phyloP scores from a whole-genome alignment of 495 filamentous ascomycete genomes.

The Annulohypoxylon maeteangense region DNA sequence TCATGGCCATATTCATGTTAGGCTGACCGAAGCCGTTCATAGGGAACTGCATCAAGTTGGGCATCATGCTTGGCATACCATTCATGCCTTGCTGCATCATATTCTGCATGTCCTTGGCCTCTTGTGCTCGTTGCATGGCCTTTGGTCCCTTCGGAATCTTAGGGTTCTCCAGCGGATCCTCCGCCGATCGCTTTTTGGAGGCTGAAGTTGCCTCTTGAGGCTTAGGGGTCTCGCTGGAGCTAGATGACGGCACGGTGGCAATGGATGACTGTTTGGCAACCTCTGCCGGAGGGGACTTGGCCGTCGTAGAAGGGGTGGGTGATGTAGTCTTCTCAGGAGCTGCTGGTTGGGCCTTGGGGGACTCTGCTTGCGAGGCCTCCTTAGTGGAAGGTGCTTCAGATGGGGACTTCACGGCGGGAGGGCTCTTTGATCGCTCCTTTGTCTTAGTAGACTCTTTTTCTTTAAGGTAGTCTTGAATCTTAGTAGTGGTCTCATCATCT shows the following conservation, averaged over 20 bases:
- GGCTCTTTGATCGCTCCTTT: constrained; percentile 55
- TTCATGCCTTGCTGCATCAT: constrained; percentile 52
- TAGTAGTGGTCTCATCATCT: constrained; percentile 79
- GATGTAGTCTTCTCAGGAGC: constrained; percentile 50
- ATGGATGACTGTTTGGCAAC: constrained; percentile 34
- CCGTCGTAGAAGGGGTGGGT: constrained; percentile 44
- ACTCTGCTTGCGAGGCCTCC: constrained; percentile 32
- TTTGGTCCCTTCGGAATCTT: constrained; percentile 70
- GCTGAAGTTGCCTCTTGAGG: constrained; percentile 44
- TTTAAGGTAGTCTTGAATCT: constrained; percentile 81
- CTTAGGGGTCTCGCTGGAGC: constrained; percentile 53
- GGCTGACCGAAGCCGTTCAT: constrained; percentile 54
- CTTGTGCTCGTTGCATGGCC: constrained; percentile 64
- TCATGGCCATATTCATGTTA: constrained; percentile 55
- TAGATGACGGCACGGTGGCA: constrained; percentile 45
- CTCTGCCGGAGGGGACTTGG: constrained; percentile 43
- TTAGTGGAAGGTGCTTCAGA: constrained; percentile 37
- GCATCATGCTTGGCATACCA: constrained; percentile 58
- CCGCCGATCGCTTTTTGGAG: constrained; percentile 83
- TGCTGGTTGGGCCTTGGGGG: constrained; percentile 27
- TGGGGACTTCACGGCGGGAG: constrained; percentile 47
- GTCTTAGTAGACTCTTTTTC: constrained; percentile 72
- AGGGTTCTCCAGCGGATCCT: constrained; percentile 73
- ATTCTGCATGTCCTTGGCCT: constrained; percentile 48
- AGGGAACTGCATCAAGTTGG: constrained; percentile 57